Evolutionary conservation across 495 filamentous ascomycete species (phyloP), one percentile per base, ranked within the genome.

Genomic region (Cladorrhinum samala): DNA sequence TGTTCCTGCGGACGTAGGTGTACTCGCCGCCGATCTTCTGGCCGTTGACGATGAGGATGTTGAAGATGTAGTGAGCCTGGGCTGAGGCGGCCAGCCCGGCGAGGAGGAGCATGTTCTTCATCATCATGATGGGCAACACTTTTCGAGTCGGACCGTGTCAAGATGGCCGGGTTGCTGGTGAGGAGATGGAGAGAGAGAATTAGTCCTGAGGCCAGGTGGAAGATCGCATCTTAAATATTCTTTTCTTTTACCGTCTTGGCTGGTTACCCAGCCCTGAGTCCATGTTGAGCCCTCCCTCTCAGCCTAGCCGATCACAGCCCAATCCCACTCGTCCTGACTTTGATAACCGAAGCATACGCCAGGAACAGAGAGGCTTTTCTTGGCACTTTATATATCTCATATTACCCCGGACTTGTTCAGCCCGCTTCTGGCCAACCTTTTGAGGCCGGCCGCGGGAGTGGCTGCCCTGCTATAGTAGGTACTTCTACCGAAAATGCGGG

Each of bases 31-130:
- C 68, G 16, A 68, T 53, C 9, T 54, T 49, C 46, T 68, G 57
- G 59, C 63, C 70, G 59, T 73, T 73, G 61, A 70, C 67, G 53
- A 64, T 59, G 25, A 69, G 59, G 40, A 68, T 68, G 61, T 70
- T 69, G 52, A 72, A 58, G 53, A 72, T 70, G 61, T 72, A 72
- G 66, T 72, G 69, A 16, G 67, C 63, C 39, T 64, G 62, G 14
- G 58, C 63, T 24, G 62, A 60, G 21, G 51, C 61, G 18, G 64
- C 61, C 23, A 65, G 52, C 11, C 27, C 27, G 50, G 64, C 38
- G 41, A 58, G 52, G 45, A 58, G 58, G 50, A 56, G 58, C n/a
- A n/a, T n/a, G 54, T 62, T 58, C 62, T 68, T 68, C 23, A 27
- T 30, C 45, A 47, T 47, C 14, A 11, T 25, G 20, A 47, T 41